Percentiles rank a stretch among this genome's conserved stretches.
phyloP scores from a whole-genome alignment of 2,329 filamentous ascomycete species.

The Parastagonospora nodorum region DNA sequence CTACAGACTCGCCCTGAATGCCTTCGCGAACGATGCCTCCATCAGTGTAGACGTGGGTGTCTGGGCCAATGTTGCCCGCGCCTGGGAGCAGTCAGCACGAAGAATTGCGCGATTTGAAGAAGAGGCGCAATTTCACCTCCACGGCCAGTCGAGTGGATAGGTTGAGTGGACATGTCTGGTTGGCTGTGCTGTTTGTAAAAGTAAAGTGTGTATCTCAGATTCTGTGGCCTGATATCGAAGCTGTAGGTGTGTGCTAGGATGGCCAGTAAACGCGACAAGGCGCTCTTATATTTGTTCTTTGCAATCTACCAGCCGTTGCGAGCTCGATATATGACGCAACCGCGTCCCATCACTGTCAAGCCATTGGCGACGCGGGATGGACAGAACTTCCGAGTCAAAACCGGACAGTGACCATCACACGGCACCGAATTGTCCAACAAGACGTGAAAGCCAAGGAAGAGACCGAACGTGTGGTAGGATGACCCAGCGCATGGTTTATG shows the following conservation, averaged over 20 bases:
- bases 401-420: conserved; percentile 18
- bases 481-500: conserved; percentile 2
- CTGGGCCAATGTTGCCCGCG: conserved; percentile 63
- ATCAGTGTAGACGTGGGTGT: conserved; percentile 54
- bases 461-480: conserved; percentile 18
- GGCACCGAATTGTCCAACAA: conserved; percentile 20
- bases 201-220: conserved; percentile 10
- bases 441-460: conserved; percentile 22
- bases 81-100: conserved; percentile 46
- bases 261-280: conserved; percentile 12
- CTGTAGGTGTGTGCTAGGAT: conserved; percentile 8
- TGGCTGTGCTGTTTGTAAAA: conserved; percentile 7
- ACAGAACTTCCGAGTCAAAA: conserved; percentile 15
- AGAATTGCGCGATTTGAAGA: not conserved
- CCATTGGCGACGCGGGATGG: conserved; percentile 37
- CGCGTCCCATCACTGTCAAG: conserved; percentile 11
- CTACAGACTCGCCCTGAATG: conserved; percentile 42
- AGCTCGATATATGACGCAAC: conserved; percentile 35
- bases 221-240: conserved; percentile 12
- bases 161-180: conserved; percentile 36
- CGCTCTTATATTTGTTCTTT: conserved; percentile 42
- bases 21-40: conserved; percentile 55
- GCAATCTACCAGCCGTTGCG: conserved; percentile 18
- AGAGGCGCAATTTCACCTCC: conserved; percentile 52
- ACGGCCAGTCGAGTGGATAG: conserved; percentile 61